These are phyloP conservation scores for Phyllosticta citribraziliensis DNA, from an alignment of 2,329 filamentous ascomycete genomes.

Conservation along the genomic window DNA sequence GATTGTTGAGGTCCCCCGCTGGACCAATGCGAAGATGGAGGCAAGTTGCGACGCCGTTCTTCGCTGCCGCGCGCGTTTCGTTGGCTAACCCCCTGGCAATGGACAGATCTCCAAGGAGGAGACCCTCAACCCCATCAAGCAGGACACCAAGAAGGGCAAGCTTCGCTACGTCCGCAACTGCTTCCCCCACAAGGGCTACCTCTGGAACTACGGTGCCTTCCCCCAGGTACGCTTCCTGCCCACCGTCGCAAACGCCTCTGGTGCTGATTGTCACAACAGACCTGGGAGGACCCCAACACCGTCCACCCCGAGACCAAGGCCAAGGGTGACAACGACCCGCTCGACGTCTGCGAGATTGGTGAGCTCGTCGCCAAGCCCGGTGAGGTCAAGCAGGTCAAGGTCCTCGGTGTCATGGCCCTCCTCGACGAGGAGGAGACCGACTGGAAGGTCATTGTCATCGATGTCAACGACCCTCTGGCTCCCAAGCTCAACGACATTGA, in stretches of 20 bases:
- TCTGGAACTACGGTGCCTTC: slow-evolving; percentile 99
- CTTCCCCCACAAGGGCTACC: slow-evolving; percentile 99
- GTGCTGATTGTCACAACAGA: slow-evolving; percentile 46
- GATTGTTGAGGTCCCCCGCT: slow-evolving; percentile 98
- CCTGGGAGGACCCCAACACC: slow-evolving; percentile 96
- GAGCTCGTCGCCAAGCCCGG: slow-evolving; percentile 93
- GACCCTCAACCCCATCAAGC: slow-evolving; percentile 97
- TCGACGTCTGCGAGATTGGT: slow-evolving; percentile 98
- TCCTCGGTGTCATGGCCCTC: slow-evolving; percentile 97
- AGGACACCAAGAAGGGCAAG: slow-evolving; percentile 99
- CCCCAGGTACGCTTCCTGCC: slow-evolving; percentile 60
- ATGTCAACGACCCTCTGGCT: slow-evolving; percentile 93
- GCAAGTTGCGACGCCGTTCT: slow-evolving; percentile 44
- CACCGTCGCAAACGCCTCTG: slow-evolving; percentile 10
- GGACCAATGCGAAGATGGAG: slow-evolving; percentile 99
- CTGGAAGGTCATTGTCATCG: slow-evolving; percentile 99
- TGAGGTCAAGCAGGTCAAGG: slow-evolving; percentile 99
- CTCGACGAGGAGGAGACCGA: slow-evolving; percentile 99
- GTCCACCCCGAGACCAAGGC: slow-evolving; percentile 98
- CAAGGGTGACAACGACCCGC: slow-evolving; percentile 98
- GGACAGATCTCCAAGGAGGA: slow-evolving; percentile 95
- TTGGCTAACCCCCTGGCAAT: slow-evolving; percentile 12
- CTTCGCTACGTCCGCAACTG: slow-evolving; percentile 99
- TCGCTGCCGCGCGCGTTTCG: not conserved
- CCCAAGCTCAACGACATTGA: slow-evolving; percentile 96